Conservation (phyloP, 805 yeast genomes). For the Candida tammaniensis region DNA sequence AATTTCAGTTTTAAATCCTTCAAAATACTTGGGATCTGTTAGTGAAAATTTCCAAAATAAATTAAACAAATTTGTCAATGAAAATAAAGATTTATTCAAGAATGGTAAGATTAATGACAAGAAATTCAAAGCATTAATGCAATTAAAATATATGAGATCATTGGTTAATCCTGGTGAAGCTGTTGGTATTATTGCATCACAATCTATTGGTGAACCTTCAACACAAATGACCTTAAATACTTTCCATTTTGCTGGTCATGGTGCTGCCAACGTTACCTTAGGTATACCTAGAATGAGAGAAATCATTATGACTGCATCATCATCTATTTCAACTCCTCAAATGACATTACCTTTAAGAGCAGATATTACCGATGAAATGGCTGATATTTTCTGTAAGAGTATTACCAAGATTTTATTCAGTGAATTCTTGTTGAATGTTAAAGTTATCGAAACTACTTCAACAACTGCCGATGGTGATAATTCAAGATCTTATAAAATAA, state of each 20-base stretch:
- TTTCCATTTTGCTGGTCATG: slow-evolving; percentile 99
- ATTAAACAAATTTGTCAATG: slow-evolving; percentile 65
- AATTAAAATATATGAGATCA: slow-evolving; percentile 96
- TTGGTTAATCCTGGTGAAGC: slow-evolving; percentile 95
- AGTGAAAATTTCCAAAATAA: slow-evolving; percentile 84
- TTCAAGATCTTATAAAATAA: slow-evolving; percentile 71
- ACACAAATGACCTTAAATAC: slow-evolving; percentile 98
- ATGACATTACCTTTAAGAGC: slow-evolving; percentile 86
- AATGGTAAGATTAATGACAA: slow-evolving; percentile 59
- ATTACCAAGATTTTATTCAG: slow-evolving; percentile 81
- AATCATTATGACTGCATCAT: slow-evolving; percentile 98
- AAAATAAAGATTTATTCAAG: slow-evolving; percentile 51
- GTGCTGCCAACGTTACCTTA: slow-evolving; percentile 98
- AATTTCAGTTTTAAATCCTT: slow-evolving; percentile 79
- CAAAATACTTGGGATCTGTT: slow-evolving; percentile 88
- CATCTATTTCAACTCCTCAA: slow-evolving; percentile 96
- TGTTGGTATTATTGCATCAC: slow-evolving; percentile 97
- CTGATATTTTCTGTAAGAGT: slow-evolving; percentile 90
- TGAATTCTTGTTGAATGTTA: slow-evolving; percentile 81
- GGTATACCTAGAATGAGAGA: slow-evolving; percentile 99
- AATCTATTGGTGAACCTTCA: slow-evolving; percentile 98
- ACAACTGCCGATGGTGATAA: slow-evolving; percentile 45
- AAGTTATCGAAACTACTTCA: slow-evolving; percentile 87
- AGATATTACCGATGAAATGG: slow-evolving; percentile 81
- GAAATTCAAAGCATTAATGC: slow-evolving; percentile 96